phyloP scores from a whole-genome alignment of 139 green algal genomes.

The Chlamydomonas asymmetrica region DNA sequence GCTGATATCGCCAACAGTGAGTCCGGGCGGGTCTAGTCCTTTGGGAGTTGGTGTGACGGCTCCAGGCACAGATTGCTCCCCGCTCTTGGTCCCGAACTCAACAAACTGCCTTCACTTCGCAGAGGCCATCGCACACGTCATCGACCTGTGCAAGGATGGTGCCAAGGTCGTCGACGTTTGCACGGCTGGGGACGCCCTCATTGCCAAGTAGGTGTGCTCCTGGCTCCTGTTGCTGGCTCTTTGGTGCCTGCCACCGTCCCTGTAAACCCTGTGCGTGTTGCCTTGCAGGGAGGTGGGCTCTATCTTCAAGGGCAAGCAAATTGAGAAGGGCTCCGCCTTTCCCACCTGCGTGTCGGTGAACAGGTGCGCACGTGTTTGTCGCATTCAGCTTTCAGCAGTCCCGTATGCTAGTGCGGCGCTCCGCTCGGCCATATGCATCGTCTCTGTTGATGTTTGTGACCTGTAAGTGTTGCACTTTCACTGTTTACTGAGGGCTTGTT shows the following conservation, averaged over 20 bases:
- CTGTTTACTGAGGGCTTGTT: neutral
- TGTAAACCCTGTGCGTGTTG: neutral
- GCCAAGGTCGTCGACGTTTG: conserved; percentile 92
- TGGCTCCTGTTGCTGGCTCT: neutral
- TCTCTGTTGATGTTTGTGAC: no score
- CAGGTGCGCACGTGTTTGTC: conserved; percentile 67
- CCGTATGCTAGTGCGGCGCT: no score
- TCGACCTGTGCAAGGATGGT: conserved; percentile 78
- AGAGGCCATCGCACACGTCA: conserved; percentile 84
- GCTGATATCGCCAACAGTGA: conserved; percentile 96
- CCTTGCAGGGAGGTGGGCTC: conserved; percentile 70
- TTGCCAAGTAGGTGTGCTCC: conserved; percentile 73
- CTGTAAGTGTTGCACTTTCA: no score
- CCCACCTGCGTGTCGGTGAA: conserved; percentile 95
- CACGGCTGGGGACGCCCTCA: conserved; percentile 75
- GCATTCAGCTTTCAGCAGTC: neutral
- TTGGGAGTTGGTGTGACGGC: neutral
- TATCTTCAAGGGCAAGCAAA: conserved; percentile 94
- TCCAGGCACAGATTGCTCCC: neutral
- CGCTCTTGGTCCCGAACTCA: no score
- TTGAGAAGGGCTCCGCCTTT: conserved; percentile 97
- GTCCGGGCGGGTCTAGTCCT: conserved; percentile 28
- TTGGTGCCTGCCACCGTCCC: neutral
- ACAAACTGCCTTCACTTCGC: conserved; percentile 25
- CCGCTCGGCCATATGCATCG: no score